phyloP scores from a whole-genome alignment of 352 stramenopile species.

The Phytophthora fragariaefolia region DNA sequence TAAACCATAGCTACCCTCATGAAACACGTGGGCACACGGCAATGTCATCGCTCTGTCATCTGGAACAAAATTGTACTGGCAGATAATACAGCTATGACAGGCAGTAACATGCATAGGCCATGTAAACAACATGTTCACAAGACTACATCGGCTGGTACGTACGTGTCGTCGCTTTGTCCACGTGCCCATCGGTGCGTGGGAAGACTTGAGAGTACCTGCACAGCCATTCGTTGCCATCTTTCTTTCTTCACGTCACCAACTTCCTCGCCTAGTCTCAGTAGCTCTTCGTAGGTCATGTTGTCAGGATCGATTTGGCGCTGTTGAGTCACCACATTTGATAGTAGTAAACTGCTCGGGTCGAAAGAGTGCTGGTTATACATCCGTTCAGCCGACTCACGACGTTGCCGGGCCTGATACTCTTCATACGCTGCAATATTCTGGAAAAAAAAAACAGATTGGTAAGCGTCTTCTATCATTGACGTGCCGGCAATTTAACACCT shows the following conservation, averaged over 20 bases:
- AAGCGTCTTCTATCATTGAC: slow-evolving; percentile 1
- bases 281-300: slow-evolving; percentile 85
- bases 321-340: slow-evolving; percentile 21
- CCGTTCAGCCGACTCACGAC: slow-evolving; percentile 30
- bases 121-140: background rate
- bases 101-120: background rate
- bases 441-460: slow-evolving; percentile 9
- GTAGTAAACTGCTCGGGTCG: slow-evolving; percentile 3
- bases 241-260: slow-evolving; percentile 83
- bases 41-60: slow-evolving; percentile 71
- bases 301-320: slow-evolving; percentile 65
- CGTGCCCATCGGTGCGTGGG: slow-evolving; percentile 67
- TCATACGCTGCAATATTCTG: slow-evolving; percentile 78
- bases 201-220: slow-evolving; percentile 68
- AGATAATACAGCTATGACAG: slow-evolving; percentile 67
- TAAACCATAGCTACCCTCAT: slow-evolving; percentile 53
- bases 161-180: slow-evolving; percentile 53
- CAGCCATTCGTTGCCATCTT: slow-evolving; percentile 65
- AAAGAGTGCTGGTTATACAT: slow-evolving; percentile 22
- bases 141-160: slow-evolving; percentile 31
- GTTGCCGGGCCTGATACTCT: slow-evolving; percentile 57
- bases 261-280: slow-evolving; percentile 71
- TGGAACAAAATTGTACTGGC: slow-evolving; percentile 65
- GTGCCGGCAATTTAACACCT: background rate
- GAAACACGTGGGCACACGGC: slow-evolving; percentile 79